These are phyloP conservation scores for Aspergillus japonicus DNA, from an alignment of 2,329 filamentous ascomycete genomes.

Conservation along the genomic window DNA sequence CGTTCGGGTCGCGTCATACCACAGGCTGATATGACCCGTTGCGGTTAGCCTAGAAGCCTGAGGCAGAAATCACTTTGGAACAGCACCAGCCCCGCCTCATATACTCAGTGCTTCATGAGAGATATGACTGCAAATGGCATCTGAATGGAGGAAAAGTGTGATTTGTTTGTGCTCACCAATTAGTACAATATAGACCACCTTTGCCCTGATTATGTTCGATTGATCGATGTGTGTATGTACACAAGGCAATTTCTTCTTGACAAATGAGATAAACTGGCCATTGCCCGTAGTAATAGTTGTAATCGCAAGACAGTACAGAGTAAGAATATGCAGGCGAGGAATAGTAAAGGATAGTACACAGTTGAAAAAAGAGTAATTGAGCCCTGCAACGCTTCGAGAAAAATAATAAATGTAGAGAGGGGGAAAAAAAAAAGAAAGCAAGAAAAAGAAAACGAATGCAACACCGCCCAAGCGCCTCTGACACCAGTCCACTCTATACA, in stretches of 20 bases:
- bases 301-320: neutral
- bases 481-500: constrained; percentile 36
- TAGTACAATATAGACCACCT: neutral
- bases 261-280: constrained; percentile 9
- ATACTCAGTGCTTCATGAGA: too few species aligned
- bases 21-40: constrained; percentile 33
- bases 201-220: too few species aligned
- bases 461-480: constrained; percentile 25
- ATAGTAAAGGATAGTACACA: neutral
- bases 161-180: neutral
- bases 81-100: too few species aligned
- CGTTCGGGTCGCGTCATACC: constrained; percentile 27
- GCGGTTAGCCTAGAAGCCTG: constrained; percentile 22
- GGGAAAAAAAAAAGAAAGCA: neutral
- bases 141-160: too few species aligned
- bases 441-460: constrained; percentile 13
- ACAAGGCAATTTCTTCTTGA: neutral
- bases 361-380: neutral
- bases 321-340: neutral
- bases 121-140: too few species aligned
- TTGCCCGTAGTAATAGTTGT: neutral
- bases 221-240: constrained; percentile 25
- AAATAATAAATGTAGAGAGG: constrained; percentile 8
- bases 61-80: constrained; percentile 9
- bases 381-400: neutral